Evolutionary conservation across 495 filamentous ascomycete genomes (phyloP).

Genomic region (Aspergillus leporis): DNA sequence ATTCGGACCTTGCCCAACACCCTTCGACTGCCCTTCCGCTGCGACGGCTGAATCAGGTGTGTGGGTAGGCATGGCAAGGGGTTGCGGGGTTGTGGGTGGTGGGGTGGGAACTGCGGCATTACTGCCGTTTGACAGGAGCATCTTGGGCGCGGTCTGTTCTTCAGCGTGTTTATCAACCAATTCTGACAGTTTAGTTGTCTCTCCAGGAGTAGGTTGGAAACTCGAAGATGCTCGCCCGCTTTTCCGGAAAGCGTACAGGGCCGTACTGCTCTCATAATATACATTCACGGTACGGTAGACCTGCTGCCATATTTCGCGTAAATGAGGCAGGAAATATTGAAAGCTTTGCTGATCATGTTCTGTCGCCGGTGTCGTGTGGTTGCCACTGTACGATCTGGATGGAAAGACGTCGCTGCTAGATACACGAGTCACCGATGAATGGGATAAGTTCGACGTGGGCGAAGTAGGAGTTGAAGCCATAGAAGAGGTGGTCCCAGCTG

Average conservation of each 20-base stretch:
- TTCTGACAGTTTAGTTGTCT: neutral
- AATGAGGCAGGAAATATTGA: conserved; percentile 8
- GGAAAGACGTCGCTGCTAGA: conserved; percentile 11
- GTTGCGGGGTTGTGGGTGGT: neutral
- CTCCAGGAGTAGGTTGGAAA: neutral
- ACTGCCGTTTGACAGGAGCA: conserved; percentile 6
- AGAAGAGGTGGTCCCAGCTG: conserved; percentile 21
- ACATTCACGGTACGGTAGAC: conserved; percentile 28
- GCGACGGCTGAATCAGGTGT: conserved; percentile 8
- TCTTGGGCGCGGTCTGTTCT: conserved; percentile 1
- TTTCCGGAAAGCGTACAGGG: conserved; percentile 1
- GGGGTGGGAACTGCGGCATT: neutral
- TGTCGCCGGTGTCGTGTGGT: conserved; percentile 1
- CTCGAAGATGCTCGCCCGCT: neutral
- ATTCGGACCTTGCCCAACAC: conserved; percentile 27
- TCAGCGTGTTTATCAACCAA: neutral
- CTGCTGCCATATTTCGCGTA: conserved; percentile 36
- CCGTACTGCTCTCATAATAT: conserved; percentile 15
- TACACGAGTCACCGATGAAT: conserved; percentile 16
- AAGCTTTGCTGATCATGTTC: neutral
- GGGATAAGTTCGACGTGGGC: conserved; percentile 18
- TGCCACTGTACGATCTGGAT: conserved; percentile 4
- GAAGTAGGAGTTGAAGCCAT: conserved; percentile 9
- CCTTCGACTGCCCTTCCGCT: conserved; percentile 28
- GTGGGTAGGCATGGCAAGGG: conserved; percentile 1